Evolutionary conservation across 768 basidiomycete genomes (phyloP).

Genomic region (Suillus brevipes): DNA sequence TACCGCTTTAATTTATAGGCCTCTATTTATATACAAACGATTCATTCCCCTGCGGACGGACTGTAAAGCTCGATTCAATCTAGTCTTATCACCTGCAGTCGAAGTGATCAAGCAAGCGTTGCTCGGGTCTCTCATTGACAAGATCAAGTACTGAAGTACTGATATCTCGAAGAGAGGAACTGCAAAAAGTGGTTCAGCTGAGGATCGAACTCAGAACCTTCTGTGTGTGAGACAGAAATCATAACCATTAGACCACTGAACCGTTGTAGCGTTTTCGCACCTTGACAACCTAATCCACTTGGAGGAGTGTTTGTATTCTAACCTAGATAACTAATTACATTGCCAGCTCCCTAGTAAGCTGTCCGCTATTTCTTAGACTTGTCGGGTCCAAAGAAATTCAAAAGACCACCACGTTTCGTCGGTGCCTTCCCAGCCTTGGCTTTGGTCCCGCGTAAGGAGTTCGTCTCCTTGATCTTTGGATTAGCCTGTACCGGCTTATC

Average conservation of each 20-base stretch:
- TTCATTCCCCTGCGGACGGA: too few relatives aligned
- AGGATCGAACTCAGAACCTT: conserved; percentile 51
- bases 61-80: too few relatives aligned
- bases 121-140: too few relatives aligned
- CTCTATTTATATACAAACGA: too few relatives aligned
- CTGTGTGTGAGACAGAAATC: conserved; percentile 50
- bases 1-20: too few relatives aligned
- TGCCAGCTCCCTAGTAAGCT: neutral
- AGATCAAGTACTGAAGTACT: too few relatives aligned
- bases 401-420: conserved; percentile 29
- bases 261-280: conserved; percentile 7
- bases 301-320: neutral
- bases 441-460: conserved; percentile 14
- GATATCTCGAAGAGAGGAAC: too few relatives aligned
- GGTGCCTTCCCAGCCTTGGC: conserved; percentile 17
- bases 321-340: neutral
- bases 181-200: conserved; percentile 39
- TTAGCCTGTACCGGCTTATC: conserved; percentile 23
- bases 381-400: conserved; percentile 36
- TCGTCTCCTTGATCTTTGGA: conserved; percentile 20
- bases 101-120: too few relatives aligned
- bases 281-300: too few relatives aligned
- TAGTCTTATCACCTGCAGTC: too few relatives aligned
- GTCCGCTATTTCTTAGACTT: conserved; percentile 27
- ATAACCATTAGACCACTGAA: conserved; percentile 51